Percentiles rank a stretch among this genome's conserved stretches.
phyloP scores from a whole-genome alignment of 2,329 filamentous ascomycete species.

The Berkeleyomyces basicola region DNA sequence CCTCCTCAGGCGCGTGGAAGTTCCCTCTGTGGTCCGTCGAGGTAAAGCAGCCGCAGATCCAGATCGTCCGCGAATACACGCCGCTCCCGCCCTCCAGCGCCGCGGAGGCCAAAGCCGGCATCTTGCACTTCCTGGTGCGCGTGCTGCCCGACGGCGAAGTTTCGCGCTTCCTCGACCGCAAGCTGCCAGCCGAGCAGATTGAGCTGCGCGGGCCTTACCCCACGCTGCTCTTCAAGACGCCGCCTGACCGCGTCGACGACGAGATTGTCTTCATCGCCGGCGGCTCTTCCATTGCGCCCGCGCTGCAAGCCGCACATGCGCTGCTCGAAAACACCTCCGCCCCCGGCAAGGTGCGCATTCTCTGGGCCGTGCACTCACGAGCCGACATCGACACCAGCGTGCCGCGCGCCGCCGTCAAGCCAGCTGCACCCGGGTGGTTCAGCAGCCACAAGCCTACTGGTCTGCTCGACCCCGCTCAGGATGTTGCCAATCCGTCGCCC shows the following conservation, averaged over 20 bases:
- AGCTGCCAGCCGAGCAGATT: constrained; percentile 45
- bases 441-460: constrained; percentile 13
- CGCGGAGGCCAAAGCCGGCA: constrained; percentile 22
- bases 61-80: constrained; percentile 85
- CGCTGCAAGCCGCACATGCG: constrained; percentile 59
- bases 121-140: constrained; percentile 62
- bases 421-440: constrained; percentile 11
- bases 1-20: constrained; percentile 19
- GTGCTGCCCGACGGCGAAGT: constrained; percentile 68
- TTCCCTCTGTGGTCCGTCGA: constrained; percentile 72
- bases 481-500: constrained; percentile 23
- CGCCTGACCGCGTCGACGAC: constrained; percentile 20
- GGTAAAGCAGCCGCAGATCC: constrained; percentile 84
- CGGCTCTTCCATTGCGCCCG: constrained; percentile 82
- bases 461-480: constrained; percentile 14
- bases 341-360: constrained; percentile 39
- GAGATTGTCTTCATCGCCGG: constrained; percentile 70
- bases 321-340: constrained; percentile 27
- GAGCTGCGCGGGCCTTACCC: constrained; percentile 64
- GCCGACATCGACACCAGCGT: constrained; percentile 28
- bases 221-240: constrained; percentile 38
- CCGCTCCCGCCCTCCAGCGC: constrained; percentile 46
- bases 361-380: constrained; percentile 63
- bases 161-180: constrained; percentile 57
- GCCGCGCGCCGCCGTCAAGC: neutral